A percentile compares a stretch with the other conserved stretches of the same genome.
Evolutionary conservation across 345 rosid species (phyloP).

Genomic region (Citrus trifoliata): DNA sequence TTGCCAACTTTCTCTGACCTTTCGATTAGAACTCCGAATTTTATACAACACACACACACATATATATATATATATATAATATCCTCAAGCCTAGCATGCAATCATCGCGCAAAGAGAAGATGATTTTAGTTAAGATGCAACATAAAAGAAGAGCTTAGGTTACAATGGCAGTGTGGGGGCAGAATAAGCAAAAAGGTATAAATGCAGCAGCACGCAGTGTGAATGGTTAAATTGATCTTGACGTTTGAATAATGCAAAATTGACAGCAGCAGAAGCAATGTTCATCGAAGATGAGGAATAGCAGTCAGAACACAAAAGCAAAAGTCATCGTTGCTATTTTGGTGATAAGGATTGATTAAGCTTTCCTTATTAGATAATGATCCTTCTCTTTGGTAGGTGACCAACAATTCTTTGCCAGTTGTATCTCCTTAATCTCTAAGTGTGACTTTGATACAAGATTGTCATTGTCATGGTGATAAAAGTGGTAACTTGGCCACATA

Average conservation of each 20-base stretch:
- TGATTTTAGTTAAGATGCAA: background rate
- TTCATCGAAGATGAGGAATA: background rate
- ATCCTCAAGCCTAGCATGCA: background rate
- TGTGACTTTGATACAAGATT: background rate
- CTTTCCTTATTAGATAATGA: background rate
- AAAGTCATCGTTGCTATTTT: background rate
- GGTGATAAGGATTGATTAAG: conserved; percentile 1
- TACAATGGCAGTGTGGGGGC: conserved; percentile 8
- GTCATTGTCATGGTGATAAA: background rate
- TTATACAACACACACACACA: background rate
- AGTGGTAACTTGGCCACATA: background rate
- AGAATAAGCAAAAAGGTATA: background rate
- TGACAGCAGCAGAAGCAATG: background rate
- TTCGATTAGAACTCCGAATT: background rate
- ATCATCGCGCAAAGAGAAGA: conserved; percentile 4
- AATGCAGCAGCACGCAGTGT: background rate
- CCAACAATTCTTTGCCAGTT: conserved; percentile 1
- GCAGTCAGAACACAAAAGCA: conserved; percentile 4
- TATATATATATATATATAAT: too few species aligned
- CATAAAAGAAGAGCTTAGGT: conserved; percentile 3
- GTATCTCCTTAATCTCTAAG: conserved; percentile 2
- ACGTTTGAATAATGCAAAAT: background rate
- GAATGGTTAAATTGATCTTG: background rate
- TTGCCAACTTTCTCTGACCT: conserved; percentile 14
- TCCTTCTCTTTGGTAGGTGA: background rate